These are phyloP conservation scores for Salix viminalis DNA, from an alignment of 345 rosid species.

Conservation along the genomic window DNA sequence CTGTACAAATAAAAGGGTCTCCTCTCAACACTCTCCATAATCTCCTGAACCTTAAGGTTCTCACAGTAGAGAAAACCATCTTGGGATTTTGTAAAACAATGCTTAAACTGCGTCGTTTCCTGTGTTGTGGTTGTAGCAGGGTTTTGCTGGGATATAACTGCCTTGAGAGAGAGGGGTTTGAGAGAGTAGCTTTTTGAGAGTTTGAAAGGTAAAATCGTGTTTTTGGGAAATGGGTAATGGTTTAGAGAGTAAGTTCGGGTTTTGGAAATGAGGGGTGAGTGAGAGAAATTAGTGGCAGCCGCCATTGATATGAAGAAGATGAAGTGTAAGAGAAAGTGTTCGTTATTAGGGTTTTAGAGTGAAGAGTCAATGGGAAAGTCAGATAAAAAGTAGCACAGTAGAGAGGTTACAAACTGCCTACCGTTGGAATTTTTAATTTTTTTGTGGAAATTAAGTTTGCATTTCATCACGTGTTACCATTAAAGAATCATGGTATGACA, in stretches of 20 bases:
- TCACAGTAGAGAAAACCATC: constrained; percentile 93
- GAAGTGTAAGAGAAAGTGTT: not conserved
- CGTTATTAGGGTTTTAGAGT: not conserved
- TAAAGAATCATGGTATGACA: not conserved
- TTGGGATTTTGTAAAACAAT: constrained; percentile 68
- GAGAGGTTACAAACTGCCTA: not conserved
- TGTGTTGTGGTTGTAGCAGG: constrained; percentile 31
- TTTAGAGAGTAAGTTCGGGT: constrained; percentile 18
- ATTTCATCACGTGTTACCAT: not conserved
- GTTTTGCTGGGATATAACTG: constrained; percentile 49
- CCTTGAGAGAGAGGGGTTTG: constrained; percentile 43
- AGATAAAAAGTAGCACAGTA: not conserved
- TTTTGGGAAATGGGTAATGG: constrained; percentile 37
- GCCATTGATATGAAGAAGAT: constrained; percentile 29
- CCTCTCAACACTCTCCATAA: constrained; percentile 73
- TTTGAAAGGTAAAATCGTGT: constrained; percentile 36
- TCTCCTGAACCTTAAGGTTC: constrained; percentile 66
- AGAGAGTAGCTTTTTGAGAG: constrained; percentile 18
- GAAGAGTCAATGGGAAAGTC: not conserved
- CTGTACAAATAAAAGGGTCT: constrained; percentile 89
- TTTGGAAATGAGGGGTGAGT: constrained; percentile 34
- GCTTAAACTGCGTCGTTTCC: constrained; percentile 38
- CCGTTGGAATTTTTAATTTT: not conserved
- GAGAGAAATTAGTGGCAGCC: constrained; percentile 26
- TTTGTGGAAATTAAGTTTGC: no score